Base-by-base conservation (phyloP, 1,284 basidiomycete species). In the Ceratobasidium sp. region DNA sequence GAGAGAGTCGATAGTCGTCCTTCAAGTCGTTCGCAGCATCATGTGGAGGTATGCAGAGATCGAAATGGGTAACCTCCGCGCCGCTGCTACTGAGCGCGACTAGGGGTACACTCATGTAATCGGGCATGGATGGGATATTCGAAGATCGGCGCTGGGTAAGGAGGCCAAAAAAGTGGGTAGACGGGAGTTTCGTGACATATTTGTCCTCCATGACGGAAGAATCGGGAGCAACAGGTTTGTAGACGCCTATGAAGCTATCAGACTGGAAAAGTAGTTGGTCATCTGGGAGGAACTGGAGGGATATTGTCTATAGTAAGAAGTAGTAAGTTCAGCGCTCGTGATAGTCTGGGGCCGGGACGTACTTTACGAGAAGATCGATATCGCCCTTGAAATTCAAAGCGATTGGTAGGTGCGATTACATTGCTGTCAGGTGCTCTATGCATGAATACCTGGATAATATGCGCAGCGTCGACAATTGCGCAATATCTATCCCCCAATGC, bases 361-460 rank as follows among this genome's bases (percentile, higher is more conserved):
- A 58, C 65, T 26, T 58, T 69, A 18, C 65, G 50, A 45, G 65
- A 69, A 8, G 65, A 58, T 14, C 50, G 21, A 34, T 46, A 30
- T 30, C 23, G 18, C n/a, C 50, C 65, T 26, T 58, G 65, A 34
- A 69, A 69, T 21, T 43, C 50, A 14, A 16, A 58, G n/a, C 52
- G 65, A 30, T 32, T n/a, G 5, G 28, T 12, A n/a, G 39, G 6
- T 21, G 32, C 34, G 28, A 16, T 39, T 10, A 21, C 39, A 4
- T 60, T 39, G 12, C 39, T 28, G 8, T 45, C 41, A 21, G 39
- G 50, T 10, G 39, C 16, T n/a, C 65, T 39, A 32, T 69, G 65
- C 53, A 58, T 45, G 32, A 69, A 69, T 18, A 58, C 53, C 21
- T 69, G 65, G 39, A 69, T 32, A 10, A 69, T 57, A 69, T 58